Percentiles rank a stretch among this genome's conserved stretches.
These are phyloP conservation scores for Auricularia auricula-judae DNA, from an alignment of 768 basidiomycete species.

Conservation along the genomic window DNA sequence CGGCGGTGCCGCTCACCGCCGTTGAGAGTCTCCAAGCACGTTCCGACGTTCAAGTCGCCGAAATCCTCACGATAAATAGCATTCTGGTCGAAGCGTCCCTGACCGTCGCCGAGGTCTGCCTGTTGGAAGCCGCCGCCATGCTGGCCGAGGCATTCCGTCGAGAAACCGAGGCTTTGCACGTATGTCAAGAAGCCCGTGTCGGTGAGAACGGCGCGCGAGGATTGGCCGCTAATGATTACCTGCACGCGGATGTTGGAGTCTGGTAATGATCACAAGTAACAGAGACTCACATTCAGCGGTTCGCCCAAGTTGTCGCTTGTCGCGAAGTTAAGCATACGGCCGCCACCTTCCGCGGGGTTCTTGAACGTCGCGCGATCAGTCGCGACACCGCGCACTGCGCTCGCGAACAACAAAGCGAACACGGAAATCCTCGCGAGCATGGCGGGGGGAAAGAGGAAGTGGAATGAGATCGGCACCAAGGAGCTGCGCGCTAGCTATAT, in stretches of 20 bases:
- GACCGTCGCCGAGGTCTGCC: conserved; percentile 39
- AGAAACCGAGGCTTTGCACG: conserved; percentile 70
- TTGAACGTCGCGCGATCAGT: conserved; percentile 19
- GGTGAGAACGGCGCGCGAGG: conserved; percentile 45
- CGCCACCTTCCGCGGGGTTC: conserved; percentile 25
- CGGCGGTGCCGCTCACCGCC: conserved; percentile 29
- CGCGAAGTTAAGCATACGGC: conserved; percentile 33
- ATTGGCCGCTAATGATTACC: conserved; percentile 57
- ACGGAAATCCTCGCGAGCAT: neutral
- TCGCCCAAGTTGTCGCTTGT: conserved; percentile 26
- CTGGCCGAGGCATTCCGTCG: conserved; percentile 46
- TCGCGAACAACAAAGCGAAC: neutral
- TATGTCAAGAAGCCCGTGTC: conserved; percentile 47
- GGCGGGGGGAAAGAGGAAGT: neutral
- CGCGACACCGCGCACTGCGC: neutral
- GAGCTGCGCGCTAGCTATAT: too few species aligned
- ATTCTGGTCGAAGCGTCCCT: conserved; percentile 32
- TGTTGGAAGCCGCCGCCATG: conserved; percentile 26
- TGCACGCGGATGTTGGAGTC: conserved; percentile 7
- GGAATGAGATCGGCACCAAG: neutral
- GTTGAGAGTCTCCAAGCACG: conserved; percentile 33
- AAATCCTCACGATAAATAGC: conserved; percentile 35
- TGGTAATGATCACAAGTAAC: too few species aligned
- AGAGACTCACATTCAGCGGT: conserved; percentile 30
- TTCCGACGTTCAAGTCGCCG: conserved; percentile 24